These are phyloP conservation scores for Lasiodiplodia citricola DNA, from an alignment of 2,329 filamentous ascomycete genomes.

Conservation along the genomic window DNA sequence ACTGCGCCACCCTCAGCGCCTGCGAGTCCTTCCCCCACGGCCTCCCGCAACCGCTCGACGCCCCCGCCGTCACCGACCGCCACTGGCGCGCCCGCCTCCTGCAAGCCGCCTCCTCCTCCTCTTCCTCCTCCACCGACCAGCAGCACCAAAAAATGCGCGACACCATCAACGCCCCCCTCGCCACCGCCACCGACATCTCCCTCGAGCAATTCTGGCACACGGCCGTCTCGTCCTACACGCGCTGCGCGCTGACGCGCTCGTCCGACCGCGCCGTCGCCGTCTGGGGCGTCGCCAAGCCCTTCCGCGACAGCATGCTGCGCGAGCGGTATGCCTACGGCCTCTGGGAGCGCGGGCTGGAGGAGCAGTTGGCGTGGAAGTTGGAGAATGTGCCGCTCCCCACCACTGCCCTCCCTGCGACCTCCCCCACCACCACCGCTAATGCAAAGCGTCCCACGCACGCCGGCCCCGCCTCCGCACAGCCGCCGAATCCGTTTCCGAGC, in stretches of 20 bases:
- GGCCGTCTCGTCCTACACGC: not conserved
- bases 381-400: too few species aligned
- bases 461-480: too few species aligned
- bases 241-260: not conserved
- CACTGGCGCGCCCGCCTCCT: not conserved
- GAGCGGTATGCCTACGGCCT: not conserved
- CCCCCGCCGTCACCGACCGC: not conserved
- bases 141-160: too few species aligned
- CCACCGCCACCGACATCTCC: not conserved
- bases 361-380: not conserved
- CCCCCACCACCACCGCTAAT: too few species aligned
- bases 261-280: not conserved
- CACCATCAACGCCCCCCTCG: not conserved
- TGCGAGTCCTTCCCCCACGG: not conserved
- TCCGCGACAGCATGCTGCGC: not conserved
- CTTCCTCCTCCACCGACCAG: too few species aligned
- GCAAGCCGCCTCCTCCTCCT: not conserved
- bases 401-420: too few species aligned
- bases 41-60: not conserved
- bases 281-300: not conserved
- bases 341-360: not conserved
- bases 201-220: not conserved
- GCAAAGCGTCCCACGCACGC: not conserved
- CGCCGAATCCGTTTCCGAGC: not conserved
- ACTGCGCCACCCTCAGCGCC: not conserved